Evolutionary conservation across 78 protist species (phyloP).

Genomic region (Anaeramoeba ignava): DNA sequence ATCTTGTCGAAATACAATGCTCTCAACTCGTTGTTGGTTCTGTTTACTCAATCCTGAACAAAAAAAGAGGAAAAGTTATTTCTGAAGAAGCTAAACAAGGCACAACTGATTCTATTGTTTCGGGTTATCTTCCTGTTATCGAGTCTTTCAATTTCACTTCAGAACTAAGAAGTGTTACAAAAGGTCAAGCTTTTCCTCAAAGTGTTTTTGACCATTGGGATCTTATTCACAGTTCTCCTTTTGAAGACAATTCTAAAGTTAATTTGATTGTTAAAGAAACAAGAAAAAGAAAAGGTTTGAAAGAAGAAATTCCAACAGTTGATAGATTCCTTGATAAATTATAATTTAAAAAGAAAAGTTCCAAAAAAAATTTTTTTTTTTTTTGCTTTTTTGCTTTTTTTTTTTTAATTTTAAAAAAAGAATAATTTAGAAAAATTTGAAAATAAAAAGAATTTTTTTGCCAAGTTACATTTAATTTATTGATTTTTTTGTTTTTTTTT

Average conservation of each 20-base stretch:
- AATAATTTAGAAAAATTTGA: too few species aligned
- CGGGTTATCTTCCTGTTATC: slow-evolving; percentile 89
- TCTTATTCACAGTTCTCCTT: slow-evolving; percentile 50
- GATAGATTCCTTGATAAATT: too few species aligned
- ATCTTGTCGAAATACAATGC: slow-evolving; percentile 69
- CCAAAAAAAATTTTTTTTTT: too few species aligned
- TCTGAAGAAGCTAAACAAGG: slow-evolving; percentile 75
- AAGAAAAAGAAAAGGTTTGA: slow-evolving; percentile 87
- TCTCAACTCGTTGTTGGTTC: slow-evolving; percentile 73
- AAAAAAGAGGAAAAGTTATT: slow-evolving; percentile 80
- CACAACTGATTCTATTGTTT: slow-evolving; percentile 24
- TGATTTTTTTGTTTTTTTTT: too few species aligned
- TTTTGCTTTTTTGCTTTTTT: too few species aligned
- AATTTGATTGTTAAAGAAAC: slow-evolving; percentile 32
- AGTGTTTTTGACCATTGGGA: slow-evolving; percentile 93
- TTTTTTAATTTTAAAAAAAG: too few species aligned
- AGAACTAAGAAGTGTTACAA: slow-evolving; percentile 88
- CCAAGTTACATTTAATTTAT: too few species aligned
- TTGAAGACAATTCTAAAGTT: slow-evolving; percentile 31
- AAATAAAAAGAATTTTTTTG: too few species aligned
- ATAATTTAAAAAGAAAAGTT: too few species aligned
- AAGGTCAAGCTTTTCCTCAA: slow-evolving; percentile 99
- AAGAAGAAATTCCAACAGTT: too few species aligned
- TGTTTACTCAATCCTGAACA: slow-evolving; percentile 71
- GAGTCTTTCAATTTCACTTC: slow-evolving; percentile 96